Evolutionary conservation across 129 eudicot genomes (phyloP).

Genomic region (Flaveria ramosissima): DNA sequence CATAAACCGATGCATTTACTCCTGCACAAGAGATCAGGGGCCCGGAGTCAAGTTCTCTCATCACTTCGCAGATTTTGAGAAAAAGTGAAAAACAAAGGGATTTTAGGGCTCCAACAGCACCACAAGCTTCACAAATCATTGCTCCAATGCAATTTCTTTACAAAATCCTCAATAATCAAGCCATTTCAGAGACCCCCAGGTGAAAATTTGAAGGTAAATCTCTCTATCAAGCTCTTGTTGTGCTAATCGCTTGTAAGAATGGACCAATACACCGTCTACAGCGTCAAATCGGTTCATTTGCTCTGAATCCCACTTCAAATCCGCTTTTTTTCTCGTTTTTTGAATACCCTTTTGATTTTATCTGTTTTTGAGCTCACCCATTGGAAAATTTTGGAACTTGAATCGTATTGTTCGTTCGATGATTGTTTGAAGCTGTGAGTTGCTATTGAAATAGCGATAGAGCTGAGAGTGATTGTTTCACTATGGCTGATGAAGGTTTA

Average conservation of each 20-base stretch:
- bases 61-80: conserved; percentile 36
- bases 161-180: neutral
- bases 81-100: neutral
- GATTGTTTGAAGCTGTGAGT: conserved; percentile 11
- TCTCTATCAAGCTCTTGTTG: conserved; percentile 10
- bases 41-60: conserved; percentile 28
- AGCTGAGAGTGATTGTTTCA: conserved; percentile 1
- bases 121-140: neutral
- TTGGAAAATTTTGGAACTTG: conserved; percentile 19
- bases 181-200: conserved; percentile 2
- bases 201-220: conserved; percentile 30
- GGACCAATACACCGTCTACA: neutral
- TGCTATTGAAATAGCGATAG: neutral
- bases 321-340: neutral
- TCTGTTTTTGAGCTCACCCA: conserved; percentile 7
- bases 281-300: neutral
- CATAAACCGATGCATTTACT: conserved; percentile 1
- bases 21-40: conserved; percentile 25
- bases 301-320: conserved; percentile 22
- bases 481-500: conserved; percentile 46
- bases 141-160: conserved; percentile 18
- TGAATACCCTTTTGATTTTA: neutral
- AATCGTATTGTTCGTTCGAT: conserved; percentile 2
- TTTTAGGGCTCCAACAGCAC: conserved; percentile 41
- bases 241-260: neutral